These are phyloP conservation scores for Geosiphon pyriformis DNA, from an alignment of 192 early-diverging fungal species.

Conservation along the genomic window DNA sequence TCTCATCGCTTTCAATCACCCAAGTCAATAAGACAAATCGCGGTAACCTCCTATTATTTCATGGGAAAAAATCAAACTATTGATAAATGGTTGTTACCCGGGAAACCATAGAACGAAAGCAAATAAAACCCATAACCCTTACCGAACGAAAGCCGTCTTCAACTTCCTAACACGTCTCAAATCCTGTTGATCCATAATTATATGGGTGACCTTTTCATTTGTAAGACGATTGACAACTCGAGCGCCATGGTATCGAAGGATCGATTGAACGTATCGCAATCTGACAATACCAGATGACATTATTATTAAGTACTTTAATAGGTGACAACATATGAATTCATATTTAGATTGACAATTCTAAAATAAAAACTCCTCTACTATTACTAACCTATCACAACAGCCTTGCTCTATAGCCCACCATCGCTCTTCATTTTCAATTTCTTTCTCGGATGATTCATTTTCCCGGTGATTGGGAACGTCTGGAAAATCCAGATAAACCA, in stretches of 20 bases:
- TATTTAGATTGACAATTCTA: no score
- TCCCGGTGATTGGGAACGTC: background rate
- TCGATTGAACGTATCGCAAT: background rate
- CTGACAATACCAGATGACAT: constrained; percentile 6
- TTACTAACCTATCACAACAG: constrained; percentile 2
- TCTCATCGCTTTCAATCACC: constrained; percentile 9
- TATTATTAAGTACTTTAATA: background rate
- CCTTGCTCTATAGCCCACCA: constrained; percentile 5
- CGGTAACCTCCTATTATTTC: background rate
- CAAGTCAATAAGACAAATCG: background rate
- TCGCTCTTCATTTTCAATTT: background rate
- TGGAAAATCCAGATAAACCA: constrained; percentile 12
- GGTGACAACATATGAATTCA: background rate
- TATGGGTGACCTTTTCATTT: background rate
- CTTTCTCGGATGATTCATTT: background rate
- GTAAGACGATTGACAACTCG: background rate
- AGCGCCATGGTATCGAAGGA: constrained; percentile 9
- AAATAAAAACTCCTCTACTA: no score
- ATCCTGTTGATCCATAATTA: constrained; percentile 9
- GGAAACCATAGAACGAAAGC: background rate
- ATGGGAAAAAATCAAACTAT: background rate
- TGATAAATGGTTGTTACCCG: background rate
- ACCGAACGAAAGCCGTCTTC: constrained; percentile 1
- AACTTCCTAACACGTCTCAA: background rate
- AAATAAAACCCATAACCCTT: background rate